These are phyloP conservation scores for Puccinia triticina DNA, from an alignment of 1,284 basidiomycete species.

Conservation along the genomic window DNA sequence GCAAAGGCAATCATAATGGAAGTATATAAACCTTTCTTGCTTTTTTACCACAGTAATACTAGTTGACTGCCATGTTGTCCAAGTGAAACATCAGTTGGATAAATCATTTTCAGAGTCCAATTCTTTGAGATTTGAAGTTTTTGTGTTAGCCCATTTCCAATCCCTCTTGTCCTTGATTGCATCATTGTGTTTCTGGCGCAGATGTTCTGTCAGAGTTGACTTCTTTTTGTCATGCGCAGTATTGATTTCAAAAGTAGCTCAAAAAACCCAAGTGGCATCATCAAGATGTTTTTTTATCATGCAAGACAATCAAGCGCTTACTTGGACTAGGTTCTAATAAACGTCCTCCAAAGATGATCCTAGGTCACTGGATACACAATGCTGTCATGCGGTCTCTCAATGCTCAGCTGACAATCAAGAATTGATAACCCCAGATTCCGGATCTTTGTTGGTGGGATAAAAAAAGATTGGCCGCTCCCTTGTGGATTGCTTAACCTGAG, in stretches of 20 bases:
- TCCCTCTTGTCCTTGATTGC: slow-evolving; percentile 33
- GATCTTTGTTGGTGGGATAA: slow-evolving; percentile 36
- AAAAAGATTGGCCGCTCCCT: slow-evolving; percentile 34
- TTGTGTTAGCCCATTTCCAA: slow-evolving; percentile 32
- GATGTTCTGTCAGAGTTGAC: slow-evolving; percentile 37
- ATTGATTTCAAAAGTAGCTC: slow-evolving; percentile 37
- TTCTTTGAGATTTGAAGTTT: background rate
- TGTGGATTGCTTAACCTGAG: background rate
- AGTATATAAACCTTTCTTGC: too few relatives aligned
- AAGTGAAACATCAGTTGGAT: background rate
- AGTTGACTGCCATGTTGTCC: too few relatives aligned
- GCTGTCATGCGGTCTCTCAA: background rate
- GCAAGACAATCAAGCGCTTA: slow-evolving; percentile 12
- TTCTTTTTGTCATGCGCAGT: slow-evolving; percentile 28
- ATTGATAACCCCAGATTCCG: slow-evolving; percentile 6
- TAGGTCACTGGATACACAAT: background rate
- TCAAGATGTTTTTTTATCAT: background rate
- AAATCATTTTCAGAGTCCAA: background rate
- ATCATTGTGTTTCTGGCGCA: slow-evolving; percentile 49
- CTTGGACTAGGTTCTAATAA: slow-evolving; percentile 42
- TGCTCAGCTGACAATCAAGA: slow-evolving; percentile 20
- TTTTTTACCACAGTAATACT: too few relatives aligned
- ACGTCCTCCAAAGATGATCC: slow-evolving; percentile 42
- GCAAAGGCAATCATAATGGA: too few relatives aligned
- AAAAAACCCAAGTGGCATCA: background rate